Percentiles rank a stretch among this genome's conserved stretches.
These are phyloP conservation scores for Trichoderma asperellum DNA, from an alignment of 2,329 filamentous ascomycete genomes.

Conservation along the genomic window DNA sequence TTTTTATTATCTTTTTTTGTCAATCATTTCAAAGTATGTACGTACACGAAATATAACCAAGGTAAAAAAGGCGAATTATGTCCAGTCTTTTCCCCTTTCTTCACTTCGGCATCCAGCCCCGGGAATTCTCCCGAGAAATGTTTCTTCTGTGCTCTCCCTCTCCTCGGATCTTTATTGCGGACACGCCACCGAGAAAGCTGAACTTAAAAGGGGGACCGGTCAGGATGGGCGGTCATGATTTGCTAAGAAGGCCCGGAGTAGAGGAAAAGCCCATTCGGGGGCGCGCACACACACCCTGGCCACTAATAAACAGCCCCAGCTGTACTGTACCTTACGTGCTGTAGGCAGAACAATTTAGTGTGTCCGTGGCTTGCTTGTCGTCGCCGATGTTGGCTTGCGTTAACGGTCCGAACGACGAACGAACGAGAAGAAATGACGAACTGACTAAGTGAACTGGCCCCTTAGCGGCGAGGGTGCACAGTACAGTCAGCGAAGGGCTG, in stretches of 20 bases:
- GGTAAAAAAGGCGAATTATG: neutral
- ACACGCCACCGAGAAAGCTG: neutral
- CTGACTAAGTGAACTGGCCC: neutral
- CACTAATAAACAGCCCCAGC: neutral
- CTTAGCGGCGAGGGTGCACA: neutral
- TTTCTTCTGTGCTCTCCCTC: neutral
- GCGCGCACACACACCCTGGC: too few species aligned
- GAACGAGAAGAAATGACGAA: neutral
- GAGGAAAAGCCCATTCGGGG: too few species aligned
- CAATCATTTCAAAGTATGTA: neutral
- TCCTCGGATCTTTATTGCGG: neutral
- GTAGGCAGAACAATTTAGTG: neutral
- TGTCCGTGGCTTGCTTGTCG: neutral
- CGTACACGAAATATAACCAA: neutral
- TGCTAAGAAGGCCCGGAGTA: too few species aligned
- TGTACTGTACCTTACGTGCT: neutral
- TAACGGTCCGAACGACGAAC: neutral
- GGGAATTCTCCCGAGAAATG: neutral
- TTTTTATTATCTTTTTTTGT: neutral
- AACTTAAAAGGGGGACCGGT: neutral
- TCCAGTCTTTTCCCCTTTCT: neutral
- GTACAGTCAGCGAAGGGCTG: conserved; percentile 1
- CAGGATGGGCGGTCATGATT: neutral
- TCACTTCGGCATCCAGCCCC: neutral
- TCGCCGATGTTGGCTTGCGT: neutral